Evolutionary conservation across 2,329 filamentous ascomycete species (phyloP).

Genomic region (Mollisiaceae sp.): DNA sequence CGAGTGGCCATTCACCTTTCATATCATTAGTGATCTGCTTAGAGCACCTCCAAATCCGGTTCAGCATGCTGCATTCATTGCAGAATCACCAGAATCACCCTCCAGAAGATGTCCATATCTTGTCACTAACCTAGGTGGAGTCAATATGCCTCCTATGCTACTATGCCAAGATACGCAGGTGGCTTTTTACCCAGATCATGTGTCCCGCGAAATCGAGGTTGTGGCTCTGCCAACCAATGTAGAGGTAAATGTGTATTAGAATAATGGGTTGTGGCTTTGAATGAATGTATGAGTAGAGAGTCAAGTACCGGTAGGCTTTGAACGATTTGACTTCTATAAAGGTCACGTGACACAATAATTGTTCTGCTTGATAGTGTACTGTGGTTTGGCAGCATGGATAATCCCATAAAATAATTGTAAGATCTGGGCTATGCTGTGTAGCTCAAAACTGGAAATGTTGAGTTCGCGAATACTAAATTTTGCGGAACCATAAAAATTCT

Average conservation of each 20-base stretch:
- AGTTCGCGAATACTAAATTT: not conserved
- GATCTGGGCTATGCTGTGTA: not conserved
- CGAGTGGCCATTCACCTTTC: not conserved
- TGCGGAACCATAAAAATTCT: not conserved
- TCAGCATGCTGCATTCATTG: not conserved
- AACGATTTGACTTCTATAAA: not conserved
- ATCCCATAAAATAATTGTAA: not conserved
- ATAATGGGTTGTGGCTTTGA: not conserved
- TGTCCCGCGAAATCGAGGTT: not conserved
- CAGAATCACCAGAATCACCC: not conserved
- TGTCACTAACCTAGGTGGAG: not conserved
- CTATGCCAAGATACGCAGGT: not conserved
- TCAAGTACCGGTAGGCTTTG: not conserved
- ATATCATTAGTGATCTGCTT: not conserved
- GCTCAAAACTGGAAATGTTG: not conserved
- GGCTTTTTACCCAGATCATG: not conserved
- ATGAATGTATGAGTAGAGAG: not conserved
- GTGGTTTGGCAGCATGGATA: not conserved
- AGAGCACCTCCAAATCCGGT: not conserved
- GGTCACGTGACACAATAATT: too few species aligned
- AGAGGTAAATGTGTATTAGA: not conserved
- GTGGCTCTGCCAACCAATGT: not conserved
- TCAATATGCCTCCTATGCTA: not conserved
- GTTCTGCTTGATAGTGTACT: too few species aligned
- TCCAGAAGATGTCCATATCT: constrained; percentile 1